Evolutionary conservation across 2,329 filamentous ascomycete genomes (phyloP).

Genomic region (Colletotrichum australisinense): DNA sequence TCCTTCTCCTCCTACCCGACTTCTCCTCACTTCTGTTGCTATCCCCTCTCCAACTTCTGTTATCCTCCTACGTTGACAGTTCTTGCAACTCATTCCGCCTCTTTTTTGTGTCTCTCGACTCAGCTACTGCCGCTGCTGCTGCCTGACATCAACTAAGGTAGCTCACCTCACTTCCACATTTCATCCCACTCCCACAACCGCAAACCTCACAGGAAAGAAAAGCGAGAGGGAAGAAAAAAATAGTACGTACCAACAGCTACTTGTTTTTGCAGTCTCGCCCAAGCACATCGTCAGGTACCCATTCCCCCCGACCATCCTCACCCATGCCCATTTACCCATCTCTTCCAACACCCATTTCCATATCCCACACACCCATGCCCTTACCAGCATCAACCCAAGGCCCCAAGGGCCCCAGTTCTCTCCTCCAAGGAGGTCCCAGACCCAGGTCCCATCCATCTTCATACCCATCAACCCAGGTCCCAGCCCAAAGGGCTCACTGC

Average conservation of each 20-base stretch:
- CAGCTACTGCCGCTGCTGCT: not conserved
- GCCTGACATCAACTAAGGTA: not conserved
- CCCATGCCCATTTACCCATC: constrained; percentile 11
- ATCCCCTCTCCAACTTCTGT: not conserved
- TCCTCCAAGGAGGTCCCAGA: constrained; percentile 30
- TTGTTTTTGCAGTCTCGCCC: constrained; percentile 1
- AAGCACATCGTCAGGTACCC: constrained; percentile 21
- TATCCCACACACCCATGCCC: constrained; percentile 17
- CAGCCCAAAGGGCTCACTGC: constrained; percentile 28
- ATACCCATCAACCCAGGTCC: constrained; percentile 9
- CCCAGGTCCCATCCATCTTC: constrained; percentile 13
- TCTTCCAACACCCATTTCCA: constrained; percentile 27
- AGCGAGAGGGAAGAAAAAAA: not conserved
- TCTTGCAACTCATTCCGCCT: not conserved
- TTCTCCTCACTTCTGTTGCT: not conserved
- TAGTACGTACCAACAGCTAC: constrained; percentile 32
- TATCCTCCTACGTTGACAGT: not conserved
- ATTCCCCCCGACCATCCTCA: constrained; percentile 20
- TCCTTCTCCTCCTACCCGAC: not conserved
- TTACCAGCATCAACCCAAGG: constrained; percentile 14
- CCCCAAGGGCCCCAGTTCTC: constrained; percentile 3
- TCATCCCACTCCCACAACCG: not conserved
- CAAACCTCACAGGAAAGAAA: not conserved
- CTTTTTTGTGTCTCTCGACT: not conserved
- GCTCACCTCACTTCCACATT: not conserved